phyloP scores from a whole-genome alignment of 805 yeast species.

The Vanderwaltozyma tropicalis region DNA sequence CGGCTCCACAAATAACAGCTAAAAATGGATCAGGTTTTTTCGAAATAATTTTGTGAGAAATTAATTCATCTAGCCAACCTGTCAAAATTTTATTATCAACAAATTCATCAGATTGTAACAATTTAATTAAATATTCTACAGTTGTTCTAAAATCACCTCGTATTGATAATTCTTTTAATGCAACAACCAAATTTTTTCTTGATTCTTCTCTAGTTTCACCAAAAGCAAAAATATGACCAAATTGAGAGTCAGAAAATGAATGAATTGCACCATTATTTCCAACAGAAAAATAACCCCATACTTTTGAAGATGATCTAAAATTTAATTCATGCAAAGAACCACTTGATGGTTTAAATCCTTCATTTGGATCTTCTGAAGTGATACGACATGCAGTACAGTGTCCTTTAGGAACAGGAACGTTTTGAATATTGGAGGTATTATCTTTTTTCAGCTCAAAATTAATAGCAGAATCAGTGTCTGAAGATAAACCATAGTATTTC shows the following conservation, averaged over 20 bases:
- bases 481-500: constrained; percentile 87
- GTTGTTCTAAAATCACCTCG: constrained; percentile 99
- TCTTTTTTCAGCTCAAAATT: constrained; percentile 80
- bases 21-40: constrained; percentile 88
- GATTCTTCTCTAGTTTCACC: constrained; percentile 98
- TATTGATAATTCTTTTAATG: constrained; percentile 87
- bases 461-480: constrained; percentile 79
- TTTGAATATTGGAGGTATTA: constrained; percentile 62
- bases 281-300: constrained; percentile 99
- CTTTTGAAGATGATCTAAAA: constrained; percentile 93
- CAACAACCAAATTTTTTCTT: constrained; percentile 97
- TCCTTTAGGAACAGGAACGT: constrained; percentile 92
- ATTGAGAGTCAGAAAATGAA: constrained; percentile 95
- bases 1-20: constrained; percentile 96
- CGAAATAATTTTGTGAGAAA: constrained; percentile 85
- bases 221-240: constrained; percentile 97
- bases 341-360: constrained; percentile 97
- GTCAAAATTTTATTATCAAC: constrained; percentile 95
- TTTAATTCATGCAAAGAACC: constrained; percentile 94
- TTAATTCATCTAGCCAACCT: constrained; percentile 97
- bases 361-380: constrained; percentile 98
- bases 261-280: constrained; percentile 95
- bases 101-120: constrained; percentile 92
- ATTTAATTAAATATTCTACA: constrained; percentile 89
- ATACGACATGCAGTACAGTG: constrained; percentile 99